Evolutionary conservation across 2,329 filamentous ascomycete genomes (phyloP), one percentile per base, ranked within the genome.

Genomic region (Xylariaceae sp.): DNA sequence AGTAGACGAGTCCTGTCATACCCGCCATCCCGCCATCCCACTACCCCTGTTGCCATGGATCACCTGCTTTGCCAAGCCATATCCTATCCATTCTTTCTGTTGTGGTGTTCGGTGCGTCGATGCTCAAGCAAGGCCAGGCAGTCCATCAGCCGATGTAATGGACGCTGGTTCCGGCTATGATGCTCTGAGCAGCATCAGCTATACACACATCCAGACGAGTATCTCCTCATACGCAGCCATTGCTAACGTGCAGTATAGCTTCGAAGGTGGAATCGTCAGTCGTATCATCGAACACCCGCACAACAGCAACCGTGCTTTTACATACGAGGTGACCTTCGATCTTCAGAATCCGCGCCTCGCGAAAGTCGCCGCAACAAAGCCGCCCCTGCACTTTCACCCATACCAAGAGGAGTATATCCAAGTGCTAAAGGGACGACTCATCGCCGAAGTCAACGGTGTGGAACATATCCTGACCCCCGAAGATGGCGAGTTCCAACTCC

Each of bases 341-440:
- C 66, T 70, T 11, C 55, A 59, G 7, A 67, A 69, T 37, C 68
- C 68, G 13, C 66, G 65, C 9, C 53, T 69, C 2, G 51, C 56
- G 11, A 56, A 57, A 0, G 62, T 70, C 2, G 67, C 66, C n/a
- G 59, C 66, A 18, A 61, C 56, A 54, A 72, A 69, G 53, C 70
- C 70, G 11, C 71, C 71, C 17, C 57, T 69, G 6, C 71, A 73
- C 57, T 72, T 73, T 39, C 71, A 73, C 53, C 69, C 71, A 5
- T 66, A 69, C 56, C 71, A 73, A 53, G 64, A 67, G 37, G 71
- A 73, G 59, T 73, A 71, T 60, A 55, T 73, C 5, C 60, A 71
- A 47, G 67, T 72, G 15, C 53, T 71, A 2, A 65, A 71, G 45
- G 71, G 71, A 2, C 62, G 63, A 13, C 56, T 72, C 4, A 67